These are phyloP conservation scores for Talaromyces trachyspermus DNA, from an alignment of 495 filamentous ascomycete species.

Conservation along the genomic window DNA sequence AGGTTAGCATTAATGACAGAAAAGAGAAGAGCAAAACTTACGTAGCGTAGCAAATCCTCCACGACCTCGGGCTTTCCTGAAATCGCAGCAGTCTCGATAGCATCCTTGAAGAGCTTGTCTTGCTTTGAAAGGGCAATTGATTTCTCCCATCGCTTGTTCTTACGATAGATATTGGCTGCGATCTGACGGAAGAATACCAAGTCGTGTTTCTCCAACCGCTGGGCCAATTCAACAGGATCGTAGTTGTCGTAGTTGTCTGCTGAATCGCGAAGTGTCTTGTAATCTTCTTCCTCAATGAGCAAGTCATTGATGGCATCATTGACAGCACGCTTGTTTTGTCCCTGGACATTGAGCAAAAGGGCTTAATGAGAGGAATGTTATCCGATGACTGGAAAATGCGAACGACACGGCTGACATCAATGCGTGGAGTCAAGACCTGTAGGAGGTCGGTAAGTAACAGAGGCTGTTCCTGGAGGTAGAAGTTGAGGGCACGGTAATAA, in stretches of 20 bases:
- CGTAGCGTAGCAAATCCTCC: conserved; percentile 91
- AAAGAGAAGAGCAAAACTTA: conserved; percentile 47
- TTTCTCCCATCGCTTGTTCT: conserved; percentile 99
- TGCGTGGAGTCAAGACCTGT: conserved; percentile 80
- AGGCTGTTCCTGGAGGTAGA: conserved; percentile 96
- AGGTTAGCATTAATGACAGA: conserved; percentile 23
- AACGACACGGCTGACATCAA: conserved; percentile 97
- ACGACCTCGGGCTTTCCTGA: conserved; percentile 86
- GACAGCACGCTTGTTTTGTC: conserved; percentile 95
- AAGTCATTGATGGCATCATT: conserved; percentile 98
- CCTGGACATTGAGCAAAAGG: conserved; percentile 95
- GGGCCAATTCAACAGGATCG: conserved; percentile 89
- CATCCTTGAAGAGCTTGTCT: conserved; percentile 99
- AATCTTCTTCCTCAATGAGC: conserved; percentile 96
- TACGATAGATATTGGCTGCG: conserved; percentile 95
- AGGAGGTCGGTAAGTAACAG: conserved; percentile 91
- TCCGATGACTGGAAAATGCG: conserved; percentile 98
- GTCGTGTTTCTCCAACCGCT: conserved; percentile 90
- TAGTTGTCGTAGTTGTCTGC: conserved; percentile 99
- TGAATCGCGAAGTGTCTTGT: conserved; percentile 97
- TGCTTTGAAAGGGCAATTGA: conserved; percentile 98
- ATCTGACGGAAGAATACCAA: conserved; percentile 99
- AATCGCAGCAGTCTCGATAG: conserved; percentile 97
- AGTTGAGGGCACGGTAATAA: conserved; percentile 95
- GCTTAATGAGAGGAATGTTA: conserved; percentile 97